Percentiles rank a stretch among this genome's conserved stretches.
Conservation (phyloP, 2,329 filamentous ascomycete species). For the Penicillium sp. region DNA sequence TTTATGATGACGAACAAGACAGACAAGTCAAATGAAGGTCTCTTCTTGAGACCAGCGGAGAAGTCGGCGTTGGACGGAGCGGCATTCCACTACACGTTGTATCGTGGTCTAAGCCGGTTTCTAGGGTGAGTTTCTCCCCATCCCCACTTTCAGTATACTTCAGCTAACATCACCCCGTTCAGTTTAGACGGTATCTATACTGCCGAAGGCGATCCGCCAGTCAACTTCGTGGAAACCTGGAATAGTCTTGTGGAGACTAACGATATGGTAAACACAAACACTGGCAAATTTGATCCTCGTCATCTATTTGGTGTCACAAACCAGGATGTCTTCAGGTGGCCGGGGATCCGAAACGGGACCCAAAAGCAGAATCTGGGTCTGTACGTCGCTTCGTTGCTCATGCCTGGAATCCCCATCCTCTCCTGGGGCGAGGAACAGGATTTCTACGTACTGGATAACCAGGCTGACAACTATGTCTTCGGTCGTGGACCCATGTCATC, state of each 20-base stretch:
- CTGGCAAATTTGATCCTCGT: slow-evolving; percentile 62
- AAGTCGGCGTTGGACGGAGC: slow-evolving; percentile 56
- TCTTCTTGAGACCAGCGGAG: neutral
- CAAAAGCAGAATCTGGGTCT: slow-evolving; percentile 58
- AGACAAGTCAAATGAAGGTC: slow-evolving; percentile 44
- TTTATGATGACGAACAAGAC: slow-evolving; percentile 51
- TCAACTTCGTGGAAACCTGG: slow-evolving; percentile 59
- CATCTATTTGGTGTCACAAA: slow-evolving; percentile 67
- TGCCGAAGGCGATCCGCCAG: slow-evolving; percentile 55
- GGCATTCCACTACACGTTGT: slow-evolving; percentile 65
- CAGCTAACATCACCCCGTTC: neutral
- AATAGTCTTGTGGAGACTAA: slow-evolving; percentile 58
- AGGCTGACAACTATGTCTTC: slow-evolving; percentile 65
- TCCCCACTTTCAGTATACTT: neutral
- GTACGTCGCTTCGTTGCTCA: slow-evolving; percentile 60
- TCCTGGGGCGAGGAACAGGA: slow-evolving; percentile 68
- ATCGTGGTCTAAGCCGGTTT: slow-evolving; percentile 63
- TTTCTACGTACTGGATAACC: slow-evolving; percentile 65
- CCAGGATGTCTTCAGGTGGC: slow-evolving; percentile 68
- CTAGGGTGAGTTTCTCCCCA: slow-evolving; percentile 43
- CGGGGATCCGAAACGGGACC: slow-evolving; percentile 58
- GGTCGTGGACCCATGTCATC: slow-evolving; percentile 64
- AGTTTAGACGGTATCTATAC: slow-evolving; percentile 57
- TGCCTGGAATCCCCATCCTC: slow-evolving; percentile 63
- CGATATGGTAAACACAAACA: slow-evolving; percentile 62